Evolutionary conservation across 305 asterid genomes (phyloP).

Genomic region (Lippia alba): DNA sequence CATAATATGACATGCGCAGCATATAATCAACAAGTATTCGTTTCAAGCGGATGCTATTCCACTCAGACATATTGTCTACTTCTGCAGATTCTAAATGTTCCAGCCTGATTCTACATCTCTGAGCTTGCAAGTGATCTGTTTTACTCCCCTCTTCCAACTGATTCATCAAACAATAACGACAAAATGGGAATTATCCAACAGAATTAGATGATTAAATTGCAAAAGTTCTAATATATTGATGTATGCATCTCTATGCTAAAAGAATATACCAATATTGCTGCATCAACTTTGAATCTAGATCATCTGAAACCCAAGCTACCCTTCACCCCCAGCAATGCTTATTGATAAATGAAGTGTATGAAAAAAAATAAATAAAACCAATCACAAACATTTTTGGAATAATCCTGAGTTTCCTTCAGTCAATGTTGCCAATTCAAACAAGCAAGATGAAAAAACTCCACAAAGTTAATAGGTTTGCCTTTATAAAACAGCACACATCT

Average conservation of each 20-base stretch:
- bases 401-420: conserved; percentile 1
- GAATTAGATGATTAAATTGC: conserved; percentile 3
- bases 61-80: conserved; percentile 67
- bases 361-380: neutral
- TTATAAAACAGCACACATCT: neutral
- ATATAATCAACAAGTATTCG: conserved; percentile 91
- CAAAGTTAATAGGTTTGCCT: neutral
- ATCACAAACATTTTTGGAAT: neutral
- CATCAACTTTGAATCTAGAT: conserved; percentile 19
- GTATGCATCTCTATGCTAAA: conserved; percentile 4
- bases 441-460: conserved; percentile 3
- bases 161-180: conserved; percentile 35
- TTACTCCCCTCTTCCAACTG: conserved; percentile 90
- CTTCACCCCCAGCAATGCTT: neutral
- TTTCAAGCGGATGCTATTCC: conserved; percentile 76
- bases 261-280: neutral
- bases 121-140: conserved; percentile 88
- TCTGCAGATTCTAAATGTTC: conserved; percentile 88
- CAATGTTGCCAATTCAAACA: conserved; percentile 26
- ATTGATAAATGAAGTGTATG: neutral
- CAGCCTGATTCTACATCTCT: conserved; percentile 80
- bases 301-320: conserved; percentile 15
- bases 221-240: conserved; percentile 4
- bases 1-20: conserved; percentile 95
- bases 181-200: conserved; percentile 12